These are phyloP conservation scores for Metarhizium robertsii DNA, from an alignment of 2,329 filamentous ascomycete species.

Conservation along the genomic window DNA sequence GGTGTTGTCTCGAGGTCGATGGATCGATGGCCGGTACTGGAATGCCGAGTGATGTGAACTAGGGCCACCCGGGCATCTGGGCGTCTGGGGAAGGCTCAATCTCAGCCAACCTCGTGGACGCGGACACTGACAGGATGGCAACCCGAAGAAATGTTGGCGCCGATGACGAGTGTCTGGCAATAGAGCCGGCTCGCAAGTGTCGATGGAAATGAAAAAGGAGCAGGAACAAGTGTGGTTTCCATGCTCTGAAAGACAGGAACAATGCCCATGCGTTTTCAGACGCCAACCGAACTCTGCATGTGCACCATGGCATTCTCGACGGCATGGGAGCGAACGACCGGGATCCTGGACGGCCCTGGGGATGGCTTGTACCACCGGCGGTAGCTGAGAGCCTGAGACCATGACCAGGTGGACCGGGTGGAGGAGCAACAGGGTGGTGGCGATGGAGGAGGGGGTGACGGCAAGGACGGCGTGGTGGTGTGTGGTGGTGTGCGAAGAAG, in stretches of 20 bases:
- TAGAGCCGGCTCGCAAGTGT: background rate
- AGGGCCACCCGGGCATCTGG: background rate
- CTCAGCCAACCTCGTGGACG: background rate
- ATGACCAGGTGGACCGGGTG: background rate
- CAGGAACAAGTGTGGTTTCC: background rate
- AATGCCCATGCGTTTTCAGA: background rate
- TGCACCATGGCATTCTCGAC: conserved; percentile 1
- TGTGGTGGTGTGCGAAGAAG: no score
- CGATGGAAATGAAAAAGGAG: background rate
- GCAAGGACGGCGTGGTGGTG: background rate
- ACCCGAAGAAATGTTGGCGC: background rate
- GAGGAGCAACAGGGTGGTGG: background rate
- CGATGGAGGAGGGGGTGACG: background rate
- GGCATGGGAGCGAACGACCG: background rate
- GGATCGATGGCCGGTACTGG: background rate
- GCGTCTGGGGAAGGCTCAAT: background rate
- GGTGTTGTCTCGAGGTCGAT: background rate
- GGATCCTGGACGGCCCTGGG: background rate
- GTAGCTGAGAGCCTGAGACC: background rate
- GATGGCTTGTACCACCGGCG: background rate
- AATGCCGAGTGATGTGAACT: background rate
- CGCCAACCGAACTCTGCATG: background rate
- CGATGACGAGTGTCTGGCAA: background rate
- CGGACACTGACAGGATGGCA: background rate
- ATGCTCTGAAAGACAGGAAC: background rate